Evolutionary conservation across 768 basidiomycete genomes (phyloP), one percentile per base, ranked within the genome.

Genomic region (Phlebiopsis flavidoalba): DNA sequence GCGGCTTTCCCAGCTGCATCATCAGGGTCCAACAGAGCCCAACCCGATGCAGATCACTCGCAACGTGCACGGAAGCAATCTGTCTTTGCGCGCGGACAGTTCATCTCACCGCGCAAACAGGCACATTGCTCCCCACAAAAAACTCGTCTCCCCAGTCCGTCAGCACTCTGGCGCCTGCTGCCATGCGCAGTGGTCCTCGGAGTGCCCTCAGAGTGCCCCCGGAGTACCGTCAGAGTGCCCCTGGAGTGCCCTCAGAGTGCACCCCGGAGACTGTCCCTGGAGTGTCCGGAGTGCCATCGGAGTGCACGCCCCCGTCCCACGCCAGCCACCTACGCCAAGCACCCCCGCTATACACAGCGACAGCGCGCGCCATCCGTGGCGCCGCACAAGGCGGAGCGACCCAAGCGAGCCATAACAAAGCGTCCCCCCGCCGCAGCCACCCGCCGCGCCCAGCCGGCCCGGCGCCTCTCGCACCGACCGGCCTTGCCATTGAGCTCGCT

Each of bases 11-110:
- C 26, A 31, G 26, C 26, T 31, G 26, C 26, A 31, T 31, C 26
- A 31, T 31, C 26, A 55, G 14, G 47, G 57, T 31, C 57, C 49
- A 43, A 60, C 45, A 46, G 48, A 31, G 31, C 53, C 52, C 26
- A 53, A 21, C 49, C 60, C 60, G 31, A 46, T 57, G 60, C 60
- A 69, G 63, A 67, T 69, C 64, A 60, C 22, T n/a, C 19, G 43
- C 52, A 40, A 46, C 66, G 52, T 59, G 51, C 60, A 56, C 68
- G 67, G 70, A 67, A 68, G 64, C 65, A 66, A 69, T 66, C 64
- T 66, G 50, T 31, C 46, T 45, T 21, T 22, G 31, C 59, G 35
- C 66, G 63, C 66, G 65, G 65, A 63, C n/a, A 59, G 59, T n/a
- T n/a, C 53, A 58, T 64, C 63, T 61, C 45, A n/a, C 59, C 21